A percentile compares a stretch with the other conserved stretches of the same genome.
Evolutionary conservation across 2,329 filamentous ascomycete genomes (phyloP).

Genomic region (Aspergillus spinulosporus): DNA sequence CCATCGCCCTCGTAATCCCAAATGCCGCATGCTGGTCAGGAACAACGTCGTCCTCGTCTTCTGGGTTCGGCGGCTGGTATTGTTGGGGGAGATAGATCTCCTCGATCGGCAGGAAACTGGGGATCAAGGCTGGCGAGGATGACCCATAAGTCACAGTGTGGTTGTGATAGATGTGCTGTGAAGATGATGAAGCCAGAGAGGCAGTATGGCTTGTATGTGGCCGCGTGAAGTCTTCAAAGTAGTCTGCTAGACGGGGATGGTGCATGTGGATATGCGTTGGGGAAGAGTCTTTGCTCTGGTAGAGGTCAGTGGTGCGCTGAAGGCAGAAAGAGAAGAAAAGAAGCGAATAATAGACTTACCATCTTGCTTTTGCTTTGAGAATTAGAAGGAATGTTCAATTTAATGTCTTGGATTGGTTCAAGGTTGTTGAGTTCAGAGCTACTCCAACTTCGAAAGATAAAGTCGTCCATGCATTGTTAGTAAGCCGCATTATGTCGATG

Average conservation of each 20-base stretch:
- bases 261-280: conserved; percentile 51
- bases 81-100: conserved; percentile 62
- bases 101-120: conserved; percentile 54
- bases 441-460: too few relatives aligned
- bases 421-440: too few relatives aligned
- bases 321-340: too few relatives aligned
- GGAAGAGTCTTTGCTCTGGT: conserved; percentile 53
- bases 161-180: conserved; percentile 18
- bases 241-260: conserved; percentile 50
- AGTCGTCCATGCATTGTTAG: neutral
- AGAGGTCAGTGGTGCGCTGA: neutral
- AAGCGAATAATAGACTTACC: neutral
- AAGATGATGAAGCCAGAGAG: conserved; percentile 14
- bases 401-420: too few relatives aligned
- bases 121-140: conserved; percentile 35
- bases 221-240: conserved; percentile 53
- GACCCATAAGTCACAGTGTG: conserved; percentile 32
- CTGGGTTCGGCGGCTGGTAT: conserved; percentile 63
- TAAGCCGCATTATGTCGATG: neutral
- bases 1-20: conserved; percentile 63
- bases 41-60: conserved; percentile 67
- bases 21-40: conserved; percentile 68
- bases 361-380: neutral
- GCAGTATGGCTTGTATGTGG: conserved; percentile 39
- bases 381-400: too few relatives aligned